phyloP scores from a whole-genome alignment of 2,329 filamentous ascomycete species.

The Talaromyces sp. region DNA sequence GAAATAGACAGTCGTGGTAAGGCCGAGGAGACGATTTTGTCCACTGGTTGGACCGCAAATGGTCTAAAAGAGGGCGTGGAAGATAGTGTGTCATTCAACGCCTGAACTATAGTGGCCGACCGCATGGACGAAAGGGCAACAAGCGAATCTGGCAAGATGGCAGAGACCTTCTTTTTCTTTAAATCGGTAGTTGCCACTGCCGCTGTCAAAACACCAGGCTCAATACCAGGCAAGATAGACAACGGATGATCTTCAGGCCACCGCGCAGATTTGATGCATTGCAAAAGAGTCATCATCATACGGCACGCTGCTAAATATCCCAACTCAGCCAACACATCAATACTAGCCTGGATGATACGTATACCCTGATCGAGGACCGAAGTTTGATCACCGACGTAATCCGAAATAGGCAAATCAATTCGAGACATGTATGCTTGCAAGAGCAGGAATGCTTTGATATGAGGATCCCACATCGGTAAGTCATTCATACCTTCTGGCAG shows the following conservation, averaged over 20 bases:
- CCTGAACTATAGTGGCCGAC: conserved; percentile 24
- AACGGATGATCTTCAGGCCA: conserved; percentile 81
- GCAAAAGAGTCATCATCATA: conserved; percentile 77
- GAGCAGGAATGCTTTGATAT: conserved; percentile 91
- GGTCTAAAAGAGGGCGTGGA: neutral
- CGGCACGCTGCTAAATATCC: conserved; percentile 71
- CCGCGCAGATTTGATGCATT: conserved; percentile 85
- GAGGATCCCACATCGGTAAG: conserved; percentile 95
- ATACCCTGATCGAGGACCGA: conserved; percentile 90
- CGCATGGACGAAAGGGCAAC: conserved; percentile 28
- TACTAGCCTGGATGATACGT: conserved; percentile 90
- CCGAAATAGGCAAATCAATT: conserved; percentile 85
- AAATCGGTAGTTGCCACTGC: conserved; percentile 9
- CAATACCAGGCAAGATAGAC: conserved; percentile 71
- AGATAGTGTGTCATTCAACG: conserved; percentile 34
- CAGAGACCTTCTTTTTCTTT: neutral
- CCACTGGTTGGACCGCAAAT: neutral
- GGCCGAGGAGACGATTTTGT: conserved; percentile 54
- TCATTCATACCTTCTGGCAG: conserved; percentile 49
- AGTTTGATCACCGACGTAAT: conserved; percentile 92
- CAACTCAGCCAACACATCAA: conserved; percentile 90
- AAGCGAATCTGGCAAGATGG: conserved; percentile 26
- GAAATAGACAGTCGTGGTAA: conserved; percentile 66
- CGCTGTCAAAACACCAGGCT: conserved; percentile 22
- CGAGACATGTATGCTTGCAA: conserved; percentile 93